Evolutionary conservation across 495 filamentous ascomycete species (phyloP).

Genomic region (Aspergillus ostianus): DNA sequence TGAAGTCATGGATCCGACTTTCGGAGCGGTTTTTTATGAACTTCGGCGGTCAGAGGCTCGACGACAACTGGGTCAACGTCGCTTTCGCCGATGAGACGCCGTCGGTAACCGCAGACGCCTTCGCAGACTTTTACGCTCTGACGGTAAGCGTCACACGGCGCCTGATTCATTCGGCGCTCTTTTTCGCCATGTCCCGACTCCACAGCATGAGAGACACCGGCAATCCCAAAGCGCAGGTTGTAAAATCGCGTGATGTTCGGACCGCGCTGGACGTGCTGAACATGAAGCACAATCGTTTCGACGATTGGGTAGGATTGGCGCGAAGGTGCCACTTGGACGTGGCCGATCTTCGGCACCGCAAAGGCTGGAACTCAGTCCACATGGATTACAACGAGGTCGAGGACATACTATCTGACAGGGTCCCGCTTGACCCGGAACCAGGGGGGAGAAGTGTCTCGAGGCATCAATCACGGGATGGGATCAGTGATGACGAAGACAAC

Average conservation of each 20-base stretch:
- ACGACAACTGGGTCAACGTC: slow-evolving; percentile 65
- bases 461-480: slow-evolving; percentile 11
- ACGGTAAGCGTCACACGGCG: slow-evolving; percentile 62
- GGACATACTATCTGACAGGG: slow-evolving; percentile 33
- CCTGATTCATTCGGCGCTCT: slow-evolving; percentile 65
- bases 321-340: slow-evolving; percentile 60
- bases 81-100: slow-evolving; percentile 51
- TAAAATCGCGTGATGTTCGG: slow-evolving; percentile 61
- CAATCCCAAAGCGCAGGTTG: slow-evolving; percentile 30
- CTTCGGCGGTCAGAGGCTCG: slow-evolving; percentile 43
- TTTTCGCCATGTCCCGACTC: slow-evolving; percentile 59
- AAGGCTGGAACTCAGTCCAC: slow-evolving; percentile 26
- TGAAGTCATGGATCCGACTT: slow-evolving; percentile 61
- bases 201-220: slow-evolving; percentile 41
- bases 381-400: slow-evolving; percentile 59
- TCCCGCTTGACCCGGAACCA: slow-evolving; percentile 2
- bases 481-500: slow-evolving; percentile 15
- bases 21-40: slow-evolving; percentile 80
- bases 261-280: slow-evolving; percentile 57
- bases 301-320: slow-evolving; percentile 61
- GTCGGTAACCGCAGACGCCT: slow-evolving; percentile 63
- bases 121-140: slow-evolving; percentile 72
- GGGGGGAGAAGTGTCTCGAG: slow-evolving; percentile 9
- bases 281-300: slow-evolving; percentile 33
- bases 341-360: slow-evolving; percentile 38